Conservation (phyloP, 257 asterid genomes). For the Lithospermum erythrorhizon region DNA sequence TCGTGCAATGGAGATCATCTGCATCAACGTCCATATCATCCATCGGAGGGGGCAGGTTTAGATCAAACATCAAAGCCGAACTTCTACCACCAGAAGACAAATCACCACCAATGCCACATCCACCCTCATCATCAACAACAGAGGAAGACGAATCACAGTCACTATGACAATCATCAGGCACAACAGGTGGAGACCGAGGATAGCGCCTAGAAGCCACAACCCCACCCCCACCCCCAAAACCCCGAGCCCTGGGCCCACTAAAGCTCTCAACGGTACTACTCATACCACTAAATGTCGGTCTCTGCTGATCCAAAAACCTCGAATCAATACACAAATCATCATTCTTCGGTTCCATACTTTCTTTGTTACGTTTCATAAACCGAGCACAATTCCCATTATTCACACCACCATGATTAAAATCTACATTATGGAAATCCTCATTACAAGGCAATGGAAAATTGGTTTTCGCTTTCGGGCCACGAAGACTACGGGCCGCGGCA, state of each 20-base stretch:
- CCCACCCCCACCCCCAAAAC: background rate
- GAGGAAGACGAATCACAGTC: constrained; percentile 65
- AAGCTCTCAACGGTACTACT: constrained; percentile 73
- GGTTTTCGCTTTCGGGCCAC: constrained; percentile 16
- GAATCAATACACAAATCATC: constrained; percentile 29
- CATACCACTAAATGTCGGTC: constrained; percentile 59
- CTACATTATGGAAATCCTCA: background rate
- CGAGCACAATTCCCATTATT: no score
- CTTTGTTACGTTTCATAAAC: no score
- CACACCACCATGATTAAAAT: no score
- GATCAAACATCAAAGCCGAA: constrained; percentile 35
- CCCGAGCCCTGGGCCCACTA: constrained; percentile 44
- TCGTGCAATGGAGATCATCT: constrained; percentile 31
- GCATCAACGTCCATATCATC: constrained; percentile 22
- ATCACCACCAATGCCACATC: constrained; percentile 22
- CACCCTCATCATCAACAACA: constrained; percentile 48
- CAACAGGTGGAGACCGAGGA: constrained; percentile 38
- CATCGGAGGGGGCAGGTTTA: constrained; percentile 20
- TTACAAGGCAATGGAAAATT: constrained; percentile 11
- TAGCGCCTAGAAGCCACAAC: constrained; percentile 21
- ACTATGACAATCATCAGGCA: constrained; percentile 43
- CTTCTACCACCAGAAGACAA: constrained; percentile 21
- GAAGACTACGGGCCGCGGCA: constrained; percentile 10
- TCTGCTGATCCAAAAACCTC: constrained; percentile 15
- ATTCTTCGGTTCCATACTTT: background rate